Conservation (phyloP, 2,329 filamentous ascomycete species). For the Pestalotiopsis sp. region DNA sequence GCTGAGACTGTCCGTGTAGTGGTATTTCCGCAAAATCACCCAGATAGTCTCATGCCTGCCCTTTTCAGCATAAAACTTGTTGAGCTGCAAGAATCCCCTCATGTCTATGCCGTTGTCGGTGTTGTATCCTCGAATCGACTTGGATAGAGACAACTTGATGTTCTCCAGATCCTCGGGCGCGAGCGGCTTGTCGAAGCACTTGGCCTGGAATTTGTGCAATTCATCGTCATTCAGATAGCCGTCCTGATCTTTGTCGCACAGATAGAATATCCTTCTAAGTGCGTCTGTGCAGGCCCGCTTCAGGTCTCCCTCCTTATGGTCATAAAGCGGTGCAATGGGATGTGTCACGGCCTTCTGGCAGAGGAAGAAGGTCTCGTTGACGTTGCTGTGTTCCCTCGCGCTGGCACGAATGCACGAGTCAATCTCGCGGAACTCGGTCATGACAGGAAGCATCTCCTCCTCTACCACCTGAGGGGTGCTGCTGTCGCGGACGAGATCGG, state of each 20-base stretch:
- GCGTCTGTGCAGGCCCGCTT: slow-evolving; percentile 90
- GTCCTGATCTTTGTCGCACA: slow-evolving; percentile 96
- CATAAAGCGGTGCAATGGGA: slow-evolving; percentile 93
- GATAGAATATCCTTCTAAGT: slow-evolving; percentile 87
- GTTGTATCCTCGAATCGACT: slow-evolving; percentile 63
- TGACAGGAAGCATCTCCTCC: slow-evolving; percentile 96
- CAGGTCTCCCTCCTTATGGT: slow-evolving; percentile 86
- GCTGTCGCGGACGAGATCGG: slow-evolving; percentile 77
- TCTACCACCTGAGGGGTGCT: slow-evolving; percentile 84
- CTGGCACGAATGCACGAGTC: slow-evolving; percentile 97
- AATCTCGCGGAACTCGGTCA: slow-evolving; percentile 98
- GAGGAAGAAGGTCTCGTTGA: slow-evolving; percentile 95
- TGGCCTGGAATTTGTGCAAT: slow-evolving; percentile 86
- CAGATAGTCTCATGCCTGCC: slow-evolving; percentile 97
- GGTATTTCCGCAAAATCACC: slow-evolving; percentile 93
- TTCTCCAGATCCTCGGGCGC: slow-evolving; percentile 81
- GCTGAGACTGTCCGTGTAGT: slow-evolving; percentile 94
- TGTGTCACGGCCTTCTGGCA: slow-evolving; percentile 98
- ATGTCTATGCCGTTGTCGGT: slow-evolving; percentile 76
- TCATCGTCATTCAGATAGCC: slow-evolving; percentile 88
- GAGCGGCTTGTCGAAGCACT: slow-evolving; percentile 88
- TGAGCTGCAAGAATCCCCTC: slow-evolving; percentile 83
- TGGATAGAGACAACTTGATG: slow-evolving; percentile 85
- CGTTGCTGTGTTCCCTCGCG: slow-evolving; percentile 87
- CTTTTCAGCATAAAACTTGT: slow-evolving; percentile 96